Evolutionary conservation across 2,329 filamentous ascomycete genomes (phyloP), one percentile per base, ranked within the genome.

Genomic region (Cyanodermella asteris): DNA sequence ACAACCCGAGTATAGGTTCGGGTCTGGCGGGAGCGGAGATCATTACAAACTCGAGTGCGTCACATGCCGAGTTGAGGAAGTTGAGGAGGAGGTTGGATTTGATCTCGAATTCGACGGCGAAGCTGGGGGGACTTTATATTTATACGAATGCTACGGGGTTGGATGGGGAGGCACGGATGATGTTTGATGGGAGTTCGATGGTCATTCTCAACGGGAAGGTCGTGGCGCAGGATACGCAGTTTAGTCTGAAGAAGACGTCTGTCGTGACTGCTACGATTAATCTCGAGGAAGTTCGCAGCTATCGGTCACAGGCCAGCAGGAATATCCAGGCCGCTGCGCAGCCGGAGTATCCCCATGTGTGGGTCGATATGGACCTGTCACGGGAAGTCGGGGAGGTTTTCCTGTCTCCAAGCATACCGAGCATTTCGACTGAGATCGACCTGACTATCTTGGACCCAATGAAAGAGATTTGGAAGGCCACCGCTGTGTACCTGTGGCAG

Each of bases 11-110:
- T 33, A 60, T 59, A 16, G 48, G 53, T 7, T 67, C 69, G 51
- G 61, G 62, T n/a, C 51, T 80, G 2, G 59, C 69, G 36, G 76
- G 77, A 4, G 64, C 67, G 5, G 76, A 78, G 38, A 68, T 80
- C 27, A 61, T 76, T 33, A 65, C 66, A 6, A 84, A 84, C 44
- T 66, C 59, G 3, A 68, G 59, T 26, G 74, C 68, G 5, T 67
- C 58, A 8, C 76, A 84, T 42, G 65, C 68, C 38, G 61, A 68
- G 35, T 47, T 78, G 6, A 53, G 68, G 11, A 80, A 80, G 42
- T 57, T 80, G 1, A 50, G 71, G 29, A 63, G 53, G 0, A 51
- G 70, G 2, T 49, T 80, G 15, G 57, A 64, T 5, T 48, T 81
- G 5, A 78, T 80, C 27, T 50, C 53, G 2, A 61, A 75, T 36